Conservation (phyloP, 805 yeast species). For the Gaillardinia entomophila region DNA sequence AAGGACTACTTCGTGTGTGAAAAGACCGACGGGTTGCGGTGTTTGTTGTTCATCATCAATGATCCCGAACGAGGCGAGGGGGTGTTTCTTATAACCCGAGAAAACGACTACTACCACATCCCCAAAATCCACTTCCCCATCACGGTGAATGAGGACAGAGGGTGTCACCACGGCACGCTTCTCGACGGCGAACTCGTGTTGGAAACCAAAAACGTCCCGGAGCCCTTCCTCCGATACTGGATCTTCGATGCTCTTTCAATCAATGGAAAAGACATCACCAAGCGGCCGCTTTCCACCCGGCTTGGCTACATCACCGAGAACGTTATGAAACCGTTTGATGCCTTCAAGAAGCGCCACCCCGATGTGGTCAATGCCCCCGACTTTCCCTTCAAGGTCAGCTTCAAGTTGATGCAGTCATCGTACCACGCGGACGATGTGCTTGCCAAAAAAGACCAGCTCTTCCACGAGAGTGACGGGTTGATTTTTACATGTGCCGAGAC, state of each 20-base stretch:
- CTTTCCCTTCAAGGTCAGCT: constrained; percentile 80
- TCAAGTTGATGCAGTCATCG: constrained; percentile 84
- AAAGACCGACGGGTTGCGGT: constrained; percentile 89
- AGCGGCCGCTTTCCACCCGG: constrained; percentile 71
- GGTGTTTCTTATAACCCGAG: constrained; percentile 82
- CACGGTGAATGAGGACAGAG: constrained; percentile 35
- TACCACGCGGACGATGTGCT: constrained; percentile 75
- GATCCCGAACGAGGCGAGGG: constrained; percentile 80
- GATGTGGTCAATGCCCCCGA: constrained; percentile 55
- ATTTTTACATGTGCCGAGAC: constrained; percentile 88
- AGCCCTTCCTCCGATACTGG: constrained; percentile 56
- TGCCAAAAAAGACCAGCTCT: constrained; percentile 60
- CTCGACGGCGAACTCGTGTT: constrained; percentile 92
- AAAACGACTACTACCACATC: constrained; percentile 76
- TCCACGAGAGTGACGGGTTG: constrained; percentile 90
- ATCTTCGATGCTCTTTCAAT: constrained; percentile 89
- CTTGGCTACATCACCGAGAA: constrained; percentile 80
- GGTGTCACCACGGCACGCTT: constrained; percentile 79
- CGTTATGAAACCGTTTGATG: constrained; percentile 76
- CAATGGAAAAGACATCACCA: constrained; percentile 66
- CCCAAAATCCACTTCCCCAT: constrained; percentile 82
- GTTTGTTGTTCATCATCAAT: constrained; percentile 62
- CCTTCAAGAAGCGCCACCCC: constrained; percentile 63
- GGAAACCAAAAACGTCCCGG: constrained; percentile 56
- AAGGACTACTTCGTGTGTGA: constrained; percentile 94